Evolutionary conservation across 441 rosid genomes (phyloP).

Genomic region (Pelargonium myrrhifolium): DNA sequence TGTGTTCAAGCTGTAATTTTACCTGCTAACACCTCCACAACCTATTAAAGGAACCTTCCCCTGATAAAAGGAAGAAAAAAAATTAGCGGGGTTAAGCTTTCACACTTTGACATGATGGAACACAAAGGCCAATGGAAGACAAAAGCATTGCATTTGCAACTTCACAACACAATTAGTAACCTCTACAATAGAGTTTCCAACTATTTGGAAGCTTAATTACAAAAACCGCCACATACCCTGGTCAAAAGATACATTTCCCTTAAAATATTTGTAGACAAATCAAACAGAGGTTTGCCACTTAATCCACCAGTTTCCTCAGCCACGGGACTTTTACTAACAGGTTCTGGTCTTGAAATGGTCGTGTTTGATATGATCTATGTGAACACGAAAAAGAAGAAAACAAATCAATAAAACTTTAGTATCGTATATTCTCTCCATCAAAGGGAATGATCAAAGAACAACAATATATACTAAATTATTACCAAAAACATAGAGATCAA

Average conservation of each 20-base stretch:
- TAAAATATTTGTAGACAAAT: conserved; percentile 62
- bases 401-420: neutral
- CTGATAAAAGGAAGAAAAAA: conserved; percentile 28
- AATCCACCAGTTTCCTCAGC: conserved; percentile 79
- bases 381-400: neutral
- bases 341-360: conserved; percentile 75
- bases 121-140: too few species aligned
- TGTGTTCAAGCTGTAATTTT: conserved; percentile 14
- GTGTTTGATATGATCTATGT: conserved; percentile 83
- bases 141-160: neutral
- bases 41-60: conserved; percentile 92
- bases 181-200: neutral
- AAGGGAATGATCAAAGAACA: neutral
- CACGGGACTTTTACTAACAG: conserved; percentile 42
- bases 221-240: conserved; percentile 48
- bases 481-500: neutral
- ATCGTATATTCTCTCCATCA: neutral
- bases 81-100: conserved; percentile 8
- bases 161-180: neutral
- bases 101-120: neutral
- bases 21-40: conserved; percentile 96
- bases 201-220: neutral
- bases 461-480: neutral
- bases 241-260: conserved; percentile 86
- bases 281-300: conserved; percentile 80